Conservation (phyloP, 2,329 filamentous ascomycete genomes). For the Moelleriella libera region DNA sequence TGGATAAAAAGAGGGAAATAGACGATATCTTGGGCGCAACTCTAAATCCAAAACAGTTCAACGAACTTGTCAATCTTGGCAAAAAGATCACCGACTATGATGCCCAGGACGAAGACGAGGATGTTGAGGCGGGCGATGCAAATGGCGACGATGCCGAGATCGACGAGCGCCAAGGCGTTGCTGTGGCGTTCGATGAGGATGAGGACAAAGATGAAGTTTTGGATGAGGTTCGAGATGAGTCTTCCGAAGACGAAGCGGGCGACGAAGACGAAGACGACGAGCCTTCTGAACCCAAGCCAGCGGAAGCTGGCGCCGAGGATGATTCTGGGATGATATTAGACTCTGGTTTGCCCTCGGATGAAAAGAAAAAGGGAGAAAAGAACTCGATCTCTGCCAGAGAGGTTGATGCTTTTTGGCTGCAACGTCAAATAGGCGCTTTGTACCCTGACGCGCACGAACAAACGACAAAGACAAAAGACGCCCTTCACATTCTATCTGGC, state of each 20-base stretch:
- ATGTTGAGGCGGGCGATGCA: conserved; percentile 56
- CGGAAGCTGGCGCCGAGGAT: conserved; percentile 42
- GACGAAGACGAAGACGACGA: conserved; percentile 35
- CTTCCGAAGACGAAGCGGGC: conserved; percentile 66
- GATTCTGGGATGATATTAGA: conserved; percentile 74
- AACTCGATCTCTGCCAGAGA: conserved; percentile 67
- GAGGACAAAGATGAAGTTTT: conserved; percentile 67
- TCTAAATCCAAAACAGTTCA: conserved; percentile 82
- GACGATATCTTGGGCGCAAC: conserved; percentile 82
- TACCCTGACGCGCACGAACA: conserved; percentile 89
- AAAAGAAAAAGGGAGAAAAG: conserved; percentile 35
- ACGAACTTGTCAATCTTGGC: conserved; percentile 86
- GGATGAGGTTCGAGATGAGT: conserved; percentile 78
- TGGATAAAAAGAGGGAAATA: conserved; percentile 95
- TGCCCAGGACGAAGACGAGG: conserved; percentile 87
- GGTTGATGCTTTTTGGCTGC: conserved; percentile 95
- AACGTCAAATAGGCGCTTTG: conserved; percentile 75
- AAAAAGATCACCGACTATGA: conserved; percentile 99
- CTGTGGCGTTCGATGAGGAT: conserved; percentile 92
- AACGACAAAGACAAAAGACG: conserved; percentile 80
- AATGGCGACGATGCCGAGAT: conserved; percentile 60
- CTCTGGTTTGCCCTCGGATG: conserved; percentile 36
- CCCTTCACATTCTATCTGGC: conserved; percentile 69
- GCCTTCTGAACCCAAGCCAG: neutral
- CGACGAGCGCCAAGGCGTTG: conserved; percentile 90